phyloP scores from a whole-genome alignment of 1,284 basidiomycete species.

The Boletus semigastroideus region DNA sequence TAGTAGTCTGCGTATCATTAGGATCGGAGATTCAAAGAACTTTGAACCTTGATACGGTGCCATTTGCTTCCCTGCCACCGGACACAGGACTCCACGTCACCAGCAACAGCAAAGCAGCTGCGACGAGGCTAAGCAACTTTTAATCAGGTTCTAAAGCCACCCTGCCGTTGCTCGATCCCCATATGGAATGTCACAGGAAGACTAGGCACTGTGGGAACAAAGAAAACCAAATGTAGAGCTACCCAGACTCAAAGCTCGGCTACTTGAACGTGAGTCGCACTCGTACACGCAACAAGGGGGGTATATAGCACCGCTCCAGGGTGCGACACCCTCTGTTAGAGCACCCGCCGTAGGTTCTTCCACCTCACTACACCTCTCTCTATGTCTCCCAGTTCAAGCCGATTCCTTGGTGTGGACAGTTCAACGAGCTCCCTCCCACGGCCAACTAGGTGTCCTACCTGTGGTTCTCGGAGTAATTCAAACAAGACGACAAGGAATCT shows the following conservation, averaged over 20 bases:
- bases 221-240: neutral
- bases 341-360: neutral
- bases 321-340: neutral
- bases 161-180: neutral
- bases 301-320: neutral
- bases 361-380: neutral
- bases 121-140: neutral
- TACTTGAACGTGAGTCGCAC: neutral
- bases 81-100: neutral
- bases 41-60: too few relatives aligned
- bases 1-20: too few relatives aligned
- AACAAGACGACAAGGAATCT: constrained; percentile 28
- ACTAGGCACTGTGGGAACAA: neutral
- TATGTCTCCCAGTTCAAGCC: constrained; percentile 15
- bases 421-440: constrained; percentile 2
- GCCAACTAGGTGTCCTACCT: constrained; percentile 12
- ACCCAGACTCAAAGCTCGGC: neutral
- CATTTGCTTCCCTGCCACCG: too few relatives aligned
- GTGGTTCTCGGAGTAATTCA: constrained; percentile 1
- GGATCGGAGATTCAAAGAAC: too few relatives aligned
- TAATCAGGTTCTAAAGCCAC: neutral
- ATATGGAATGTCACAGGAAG: neutral
- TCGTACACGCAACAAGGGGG: neutral
- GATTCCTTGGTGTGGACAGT: constrained; percentile 1
- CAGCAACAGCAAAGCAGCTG: neutral